Base-by-base conservation (phyloP, 139 green algal species). In the Spirogloea muscicola region DNA sequence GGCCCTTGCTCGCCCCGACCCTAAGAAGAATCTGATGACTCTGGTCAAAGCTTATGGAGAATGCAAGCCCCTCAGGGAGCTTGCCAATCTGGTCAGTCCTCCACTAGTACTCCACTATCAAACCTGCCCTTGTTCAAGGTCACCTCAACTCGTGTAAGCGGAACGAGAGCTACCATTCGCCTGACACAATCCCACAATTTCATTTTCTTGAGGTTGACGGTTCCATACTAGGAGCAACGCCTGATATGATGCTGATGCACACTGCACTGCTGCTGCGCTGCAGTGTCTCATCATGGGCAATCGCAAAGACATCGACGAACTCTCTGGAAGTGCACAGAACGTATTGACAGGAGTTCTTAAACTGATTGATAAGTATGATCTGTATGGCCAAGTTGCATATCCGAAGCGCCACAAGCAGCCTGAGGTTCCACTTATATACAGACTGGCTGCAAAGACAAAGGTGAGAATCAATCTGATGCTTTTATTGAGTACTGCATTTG, bases 11-110 rank as follows among this genome's bases (percentile, higher is more conserved):
- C 88, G 93, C 1, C 91, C 93, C 21, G 93, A 97, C 76, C 84
- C 91, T 41, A 97, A 97, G 87, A 97, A 97, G 85, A 97, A 97
- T 87, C 84, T 97, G 76, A 87, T 86, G n/a, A 89, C 89, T n/a
- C 87, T 97, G 52, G 84, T 97, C 3, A 82, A 85, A 42, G 91
- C 81, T 0, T 95, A 91, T 73, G 90, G 88, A 33, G 49, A 89
- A 77, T 87, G 86, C 78, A 62, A 75, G 31, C 84, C 87, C 58
- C 85, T 97, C 68, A 72, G 90, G 1, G 87, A 96, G 59, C 82
- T 97, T 33, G 90, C 91, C 43, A 97, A 97, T 85, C 85, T 97
- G 64, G 93, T 82, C 16, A 39, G 10, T 70, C 42, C 9, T 33
- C 52, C 5, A 31, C 9, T 33, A 62, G 21, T 21, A 31, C 21